Conservation (phyloP, 805 yeast genomes). For the Metschnikowia chrysomelidarum region DNA sequence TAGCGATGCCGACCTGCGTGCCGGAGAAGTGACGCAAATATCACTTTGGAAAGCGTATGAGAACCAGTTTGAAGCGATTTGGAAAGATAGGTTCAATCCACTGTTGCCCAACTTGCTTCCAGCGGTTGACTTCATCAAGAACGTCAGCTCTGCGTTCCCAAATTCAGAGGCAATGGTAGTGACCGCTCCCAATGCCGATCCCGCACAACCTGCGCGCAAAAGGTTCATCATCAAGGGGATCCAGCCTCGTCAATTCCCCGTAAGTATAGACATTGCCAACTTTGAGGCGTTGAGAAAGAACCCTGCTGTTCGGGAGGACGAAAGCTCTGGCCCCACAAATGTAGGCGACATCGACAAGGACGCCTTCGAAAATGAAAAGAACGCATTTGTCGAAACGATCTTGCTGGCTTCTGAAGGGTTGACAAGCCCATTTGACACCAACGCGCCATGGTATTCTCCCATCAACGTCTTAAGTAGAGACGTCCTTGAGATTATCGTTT, state of each 20-base stretch:
- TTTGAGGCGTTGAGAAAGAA: slow-evolving; percentile 38
- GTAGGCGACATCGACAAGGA: slow-evolving; percentile 38
- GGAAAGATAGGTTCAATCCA: slow-evolving; percentile 37
- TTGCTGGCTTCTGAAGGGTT: slow-evolving; percentile 23
- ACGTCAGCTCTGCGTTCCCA: slow-evolving; percentile 85
- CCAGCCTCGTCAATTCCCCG: slow-evolving; percentile 72
- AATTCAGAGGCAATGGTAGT: slow-evolving; percentile 93
- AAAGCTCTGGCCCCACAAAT: slow-evolving; percentile 19
- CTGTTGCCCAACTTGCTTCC: slow-evolving; percentile 55
- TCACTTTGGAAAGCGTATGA: slow-evolving; percentile 96
- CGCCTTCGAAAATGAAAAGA: slow-evolving; percentile 30
- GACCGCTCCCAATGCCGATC: slow-evolving; percentile 40
- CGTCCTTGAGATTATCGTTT: slow-evolving; percentile 31
- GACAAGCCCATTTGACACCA: slow-evolving; percentile 18
- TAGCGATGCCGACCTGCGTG: slow-evolving; percentile 30
- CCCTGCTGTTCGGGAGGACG: slow-evolving; percentile 13
- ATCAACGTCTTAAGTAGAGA: slow-evolving; percentile 34
- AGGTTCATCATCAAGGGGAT: slow-evolving; percentile 93
- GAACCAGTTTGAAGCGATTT: slow-evolving; percentile 69
- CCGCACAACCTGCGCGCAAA: slow-evolving; percentile 49
- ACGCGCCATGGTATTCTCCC: slow-evolving; percentile 22
- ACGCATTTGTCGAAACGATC: slow-evolving; percentile 23
- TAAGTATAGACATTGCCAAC: slow-evolving; percentile 43
- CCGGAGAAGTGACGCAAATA: slow-evolving; percentile 90
- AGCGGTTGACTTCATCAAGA: slow-evolving; percentile 95